phyloP scores from a whole-genome alignment of 2,329 filamentous ascomycete genomes.

The Ascochyta koolunga region DNA sequence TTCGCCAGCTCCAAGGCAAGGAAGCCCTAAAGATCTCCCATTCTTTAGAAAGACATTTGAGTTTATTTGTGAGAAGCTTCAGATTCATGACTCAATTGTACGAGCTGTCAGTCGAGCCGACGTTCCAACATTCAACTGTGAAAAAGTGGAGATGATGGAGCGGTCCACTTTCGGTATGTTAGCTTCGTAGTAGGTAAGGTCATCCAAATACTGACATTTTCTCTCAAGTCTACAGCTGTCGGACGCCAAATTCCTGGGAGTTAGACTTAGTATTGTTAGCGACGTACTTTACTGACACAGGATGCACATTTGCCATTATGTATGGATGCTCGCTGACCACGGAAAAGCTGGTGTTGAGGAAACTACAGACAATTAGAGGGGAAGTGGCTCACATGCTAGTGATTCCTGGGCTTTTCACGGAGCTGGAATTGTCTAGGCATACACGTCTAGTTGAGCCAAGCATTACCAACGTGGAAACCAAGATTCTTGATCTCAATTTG shows the following conservation, averaged over 20 bases:
- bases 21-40: conserved; percentile 14
- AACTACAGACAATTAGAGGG: conserved; percentile 3
- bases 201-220: not conserved
- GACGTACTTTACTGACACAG: conserved; percentile 16
- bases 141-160: conserved; percentile 15
- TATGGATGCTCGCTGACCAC: conserved; percentile 16
- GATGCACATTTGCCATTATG: conserved; percentile 22
- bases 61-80: conserved; percentile 10
- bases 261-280: conserved; percentile 23
- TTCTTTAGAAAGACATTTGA: conserved; percentile 19
- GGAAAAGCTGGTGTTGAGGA: conserved; percentile 16
- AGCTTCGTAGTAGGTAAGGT: not conserved
- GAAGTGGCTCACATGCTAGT: conserved; percentile 25
- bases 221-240: conserved; percentile 25
- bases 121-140: conserved; percentile 17
- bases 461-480: conserved; percentile 19
- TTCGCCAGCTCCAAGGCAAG: conserved; percentile 10
- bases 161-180: conserved; percentile 15
- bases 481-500: conserved; percentile 21
- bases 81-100: conserved; percentile 21
- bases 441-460: conserved; percentile 17
- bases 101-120: conserved; percentile 20
- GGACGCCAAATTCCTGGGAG: conserved; percentile 23
- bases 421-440: conserved; percentile 21
- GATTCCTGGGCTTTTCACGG: conserved; percentile 21